Evolutionary conservation across 2,329 filamentous ascomycete genomes (phyloP).

Genomic region (Sarocladium kiliense): DNA sequence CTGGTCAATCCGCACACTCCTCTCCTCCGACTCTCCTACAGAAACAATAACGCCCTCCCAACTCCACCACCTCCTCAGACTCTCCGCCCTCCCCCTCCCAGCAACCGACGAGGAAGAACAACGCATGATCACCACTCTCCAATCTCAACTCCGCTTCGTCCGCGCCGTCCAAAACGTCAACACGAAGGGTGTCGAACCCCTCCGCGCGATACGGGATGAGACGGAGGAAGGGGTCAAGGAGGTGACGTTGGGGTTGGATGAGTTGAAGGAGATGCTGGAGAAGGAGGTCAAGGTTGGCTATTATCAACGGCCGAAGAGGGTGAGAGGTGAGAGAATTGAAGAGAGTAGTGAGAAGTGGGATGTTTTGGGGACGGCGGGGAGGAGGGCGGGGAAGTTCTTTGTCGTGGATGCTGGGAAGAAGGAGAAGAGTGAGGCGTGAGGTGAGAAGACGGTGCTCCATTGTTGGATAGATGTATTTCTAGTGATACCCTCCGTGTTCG

Average conservation of each 20-base stretch:
- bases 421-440: conserved; percentile 12
- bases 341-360: conserved; percentile 61
- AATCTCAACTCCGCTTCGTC: conserved; percentile 87
- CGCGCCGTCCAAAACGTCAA: conserved; percentile 76
- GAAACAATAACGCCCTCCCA: conserved; percentile 57
- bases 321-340: conserved; percentile 27
- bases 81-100: conserved; percentile 81
- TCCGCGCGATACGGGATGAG: conserved; percentile 79
- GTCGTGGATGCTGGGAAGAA: conserved; percentile 62
- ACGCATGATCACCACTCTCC: conserved; percentile 67
- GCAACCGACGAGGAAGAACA: conserved; percentile 56
- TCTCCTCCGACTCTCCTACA: conserved; percentile 31
- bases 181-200: conserved; percentile 64
- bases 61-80: conserved; percentile 77
- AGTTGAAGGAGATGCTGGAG: conserved; percentile 50
- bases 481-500: conserved; percentile 8
- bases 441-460: conserved; percentile 10
- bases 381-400: conserved; percentile 68
- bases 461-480: neutral
- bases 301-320: conserved; percentile 38
- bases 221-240: conserved; percentile 57
- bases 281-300: conserved; percentile 59
- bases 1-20: conserved; percentile 78
- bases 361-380: conserved; percentile 57
- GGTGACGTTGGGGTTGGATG: conserved; percentile 52